phyloP scores from a whole-genome alignment of 2,329 filamentous ascomycete species.

The Colletotrichum sublineola region DNA sequence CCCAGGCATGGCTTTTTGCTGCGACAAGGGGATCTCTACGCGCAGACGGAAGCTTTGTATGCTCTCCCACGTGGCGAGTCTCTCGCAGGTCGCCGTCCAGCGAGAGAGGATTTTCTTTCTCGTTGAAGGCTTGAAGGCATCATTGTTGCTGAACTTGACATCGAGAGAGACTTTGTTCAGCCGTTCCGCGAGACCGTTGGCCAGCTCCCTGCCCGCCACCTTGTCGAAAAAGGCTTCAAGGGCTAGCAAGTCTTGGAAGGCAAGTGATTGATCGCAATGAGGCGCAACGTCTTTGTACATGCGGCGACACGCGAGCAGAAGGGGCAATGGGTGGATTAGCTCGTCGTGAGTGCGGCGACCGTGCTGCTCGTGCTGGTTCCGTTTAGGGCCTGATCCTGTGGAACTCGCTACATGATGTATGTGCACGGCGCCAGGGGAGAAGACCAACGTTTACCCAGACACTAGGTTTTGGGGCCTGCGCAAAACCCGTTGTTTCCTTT shows the following conservation, averaged over 20 bases:
- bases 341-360: background rate
- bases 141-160: constrained; percentile 19
- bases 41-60: constrained; percentile 9
- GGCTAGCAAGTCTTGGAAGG: constrained; percentile 20
- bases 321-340: constrained; percentile 5
- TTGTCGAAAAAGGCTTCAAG: constrained; percentile 17
- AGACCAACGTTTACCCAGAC: background rate
- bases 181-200: constrained; percentile 3
- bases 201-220: background rate
- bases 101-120: constrained; percentile 26
- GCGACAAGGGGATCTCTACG: constrained; percentile 18
- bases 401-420: background rate
- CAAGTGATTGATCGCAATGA: constrained; percentile 27
- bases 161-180: constrained; percentile 24
- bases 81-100: constrained; percentile 18
- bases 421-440: background rate
- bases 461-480: background rate
- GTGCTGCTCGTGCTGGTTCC: background rate
- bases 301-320: constrained; percentile 18
- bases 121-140: constrained; percentile 28
- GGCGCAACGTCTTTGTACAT: constrained; percentile 27
- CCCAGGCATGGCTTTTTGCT: constrained; percentile 1
- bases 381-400: background rate
- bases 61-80: background rate
- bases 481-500: background rate